phyloP scores from a whole-genome alignment of 306 rosid genomes.

The Comarum palustre region DNA sequence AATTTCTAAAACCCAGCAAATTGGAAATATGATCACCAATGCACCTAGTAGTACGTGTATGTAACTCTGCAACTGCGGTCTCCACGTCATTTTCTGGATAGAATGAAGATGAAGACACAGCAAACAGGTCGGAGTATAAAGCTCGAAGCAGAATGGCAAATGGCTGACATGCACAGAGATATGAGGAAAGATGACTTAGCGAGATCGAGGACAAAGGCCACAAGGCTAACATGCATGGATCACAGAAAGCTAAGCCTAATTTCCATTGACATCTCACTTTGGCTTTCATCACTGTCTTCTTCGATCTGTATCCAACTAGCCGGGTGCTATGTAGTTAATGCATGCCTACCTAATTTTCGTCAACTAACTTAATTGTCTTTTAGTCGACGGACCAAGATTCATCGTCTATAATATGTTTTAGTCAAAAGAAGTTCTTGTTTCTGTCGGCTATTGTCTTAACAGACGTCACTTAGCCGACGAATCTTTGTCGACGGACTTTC shows the following conservation, averaged over 20 bases:
- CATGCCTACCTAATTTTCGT: too few species aligned
- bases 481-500: too few species aligned
- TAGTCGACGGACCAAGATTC: too few species aligned
- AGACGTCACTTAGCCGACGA: too few species aligned
- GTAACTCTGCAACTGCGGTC: background rate
- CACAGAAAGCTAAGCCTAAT: background rate
- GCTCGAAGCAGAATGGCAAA: background rate
- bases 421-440: too few species aligned
- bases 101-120: background rate
- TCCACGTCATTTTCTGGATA: background rate
- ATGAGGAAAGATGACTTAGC: background rate
- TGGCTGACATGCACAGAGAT: constrained; percentile 7
- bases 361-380: too few species aligned
- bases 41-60: background rate
- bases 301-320: background rate
- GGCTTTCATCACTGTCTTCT: background rate
- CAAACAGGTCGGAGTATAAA: background rate
- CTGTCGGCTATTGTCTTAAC: too few species aligned
- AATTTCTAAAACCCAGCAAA: too few species aligned
- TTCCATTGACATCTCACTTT: constrained; percentile 8
- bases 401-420: too few species aligned
- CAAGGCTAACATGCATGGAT: constrained; percentile 12
- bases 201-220: background rate
- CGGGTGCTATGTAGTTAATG: constrained; percentile 3
- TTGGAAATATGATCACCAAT: background rate